phyloP scores from a whole-genome alignment of 768 basidiomycete species.

The Trametes gibbosa region DNA sequence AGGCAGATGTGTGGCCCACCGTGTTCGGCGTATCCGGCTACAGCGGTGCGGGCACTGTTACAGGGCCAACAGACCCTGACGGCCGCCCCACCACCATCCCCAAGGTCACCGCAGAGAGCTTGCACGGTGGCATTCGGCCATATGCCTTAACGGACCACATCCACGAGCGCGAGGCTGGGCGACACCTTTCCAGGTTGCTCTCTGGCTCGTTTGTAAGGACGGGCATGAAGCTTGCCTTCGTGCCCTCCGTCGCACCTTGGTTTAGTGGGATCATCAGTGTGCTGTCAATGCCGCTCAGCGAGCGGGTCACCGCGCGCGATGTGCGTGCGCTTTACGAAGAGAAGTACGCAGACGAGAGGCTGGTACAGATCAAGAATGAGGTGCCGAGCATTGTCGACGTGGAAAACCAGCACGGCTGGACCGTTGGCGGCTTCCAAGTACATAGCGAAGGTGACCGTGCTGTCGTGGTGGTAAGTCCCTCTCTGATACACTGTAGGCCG shows the following conservation, averaged over 20 bases:
- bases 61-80: slow-evolving; percentile 57
- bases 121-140: slow-evolving; percentile 73
- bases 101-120: slow-evolving; percentile 76
- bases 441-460: slow-evolving; percentile 86
- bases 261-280: slow-evolving; percentile 95
- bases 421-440: slow-evolving; percentile 90
- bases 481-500: neutral
- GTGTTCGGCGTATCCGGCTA: slow-evolving; percentile 94
- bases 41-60: slow-evolving; percentile 90
- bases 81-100: slow-evolving; percentile 74
- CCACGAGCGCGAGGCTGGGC: slow-evolving; percentile 93
- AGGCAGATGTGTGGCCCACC: slow-evolving; percentile 61
- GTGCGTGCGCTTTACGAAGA: slow-evolving; percentile 72
- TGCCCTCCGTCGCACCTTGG: slow-evolving; percentile 88
- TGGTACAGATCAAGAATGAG: slow-evolving; percentile 64
- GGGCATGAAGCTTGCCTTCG: slow-evolving; percentile 70
- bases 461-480: slow-evolving; percentile 78
- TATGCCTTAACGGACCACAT: slow-evolving; percentile 97
- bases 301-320: slow-evolving; percentile 66
- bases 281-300: slow-evolving; percentile 74
- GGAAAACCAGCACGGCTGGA: slow-evolving; percentile 84
- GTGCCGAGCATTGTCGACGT: slow-evolving; percentile 76
- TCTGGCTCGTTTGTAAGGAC: slow-evolving; percentile 8
- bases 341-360: slow-evolving; percentile 71
- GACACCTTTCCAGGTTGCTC: slow-evolving; percentile 72